Evolutionary conservation across 306 rosid genomes (phyloP).

Genomic region (Dalbergia cultrata): DNA sequence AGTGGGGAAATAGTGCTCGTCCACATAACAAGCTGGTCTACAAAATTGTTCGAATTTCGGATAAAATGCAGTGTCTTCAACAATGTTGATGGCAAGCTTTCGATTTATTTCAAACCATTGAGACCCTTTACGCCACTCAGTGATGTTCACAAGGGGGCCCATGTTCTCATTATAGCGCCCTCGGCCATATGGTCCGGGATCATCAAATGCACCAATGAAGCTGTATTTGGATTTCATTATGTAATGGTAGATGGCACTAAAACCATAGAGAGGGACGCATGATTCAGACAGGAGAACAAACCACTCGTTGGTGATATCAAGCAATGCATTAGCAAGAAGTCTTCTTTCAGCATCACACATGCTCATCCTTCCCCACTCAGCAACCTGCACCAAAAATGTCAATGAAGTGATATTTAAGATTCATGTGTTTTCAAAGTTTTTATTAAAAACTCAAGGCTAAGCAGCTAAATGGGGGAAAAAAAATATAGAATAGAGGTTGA

Average conservation of each 20-base stretch:
- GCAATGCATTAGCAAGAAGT: slow-evolving; percentile 92
- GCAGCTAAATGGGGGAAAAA: neutral
- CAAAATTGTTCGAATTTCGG: slow-evolving; percentile 73
- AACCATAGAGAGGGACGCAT: slow-evolving; percentile 89
- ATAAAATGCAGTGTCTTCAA: slow-evolving; percentile 69
- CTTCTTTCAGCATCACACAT: slow-evolving; percentile 97
- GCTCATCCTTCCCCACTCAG: slow-evolving; percentile 98
- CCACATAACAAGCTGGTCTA: slow-evolving; percentile 86
- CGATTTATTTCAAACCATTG: slow-evolving; percentile 94
- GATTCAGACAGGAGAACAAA: slow-evolving; percentile 90
- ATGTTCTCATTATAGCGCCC: slow-evolving; percentile 81
- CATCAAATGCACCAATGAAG: slow-evolving; percentile 83
- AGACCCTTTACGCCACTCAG: slow-evolving; percentile 94
- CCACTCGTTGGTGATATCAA: slow-evolving; percentile 84
- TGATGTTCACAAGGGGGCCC: slow-evolving; percentile 77
- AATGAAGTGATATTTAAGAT: neutral
- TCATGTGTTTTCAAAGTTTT: neutral
- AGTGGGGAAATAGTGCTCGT: slow-evolving; percentile 97
- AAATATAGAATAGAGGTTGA: neutral
- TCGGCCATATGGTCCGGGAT: slow-evolving; percentile 85
- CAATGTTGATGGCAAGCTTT: slow-evolving; percentile 75
- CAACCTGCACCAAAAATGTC: slow-evolving; percentile 46
- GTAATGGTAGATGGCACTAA: slow-evolving; percentile 65
- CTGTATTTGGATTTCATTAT: slow-evolving; percentile 72
- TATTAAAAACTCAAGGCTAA: neutral